These are phyloP conservation scores for Cercospora zeina DNA, from an alignment of 2,329 filamentous ascomycete genomes.

Conservation along the genomic window DNA sequence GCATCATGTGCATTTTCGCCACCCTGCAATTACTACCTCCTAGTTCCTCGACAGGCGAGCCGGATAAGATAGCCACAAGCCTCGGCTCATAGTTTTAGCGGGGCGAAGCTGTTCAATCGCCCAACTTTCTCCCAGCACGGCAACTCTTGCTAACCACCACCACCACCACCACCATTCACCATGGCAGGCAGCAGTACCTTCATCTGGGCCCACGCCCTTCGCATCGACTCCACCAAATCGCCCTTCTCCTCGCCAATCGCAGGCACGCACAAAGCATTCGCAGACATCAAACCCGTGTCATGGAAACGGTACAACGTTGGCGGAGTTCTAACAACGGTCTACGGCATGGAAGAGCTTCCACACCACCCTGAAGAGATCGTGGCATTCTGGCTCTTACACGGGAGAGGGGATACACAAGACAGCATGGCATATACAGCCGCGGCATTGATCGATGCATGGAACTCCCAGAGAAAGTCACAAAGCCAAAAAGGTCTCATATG, in stretches of 20 bases:
- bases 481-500: constrained; percentile 67
- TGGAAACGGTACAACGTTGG: constrained; percentile 68
- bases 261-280: constrained; percentile 37
- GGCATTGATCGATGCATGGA: constrained; percentile 69
- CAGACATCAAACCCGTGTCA: constrained; percentile 54
- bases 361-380: constrained; percentile 57
- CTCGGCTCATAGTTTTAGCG: not conserved
- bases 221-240: constrained; percentile 36
- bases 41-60: no score
- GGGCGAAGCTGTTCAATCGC: not conserved
- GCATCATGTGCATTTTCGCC: no score
- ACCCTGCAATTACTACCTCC: no score
- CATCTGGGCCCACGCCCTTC: constrained; percentile 38
- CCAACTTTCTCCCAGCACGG: not conserved
- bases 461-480: constrained; percentile 45
- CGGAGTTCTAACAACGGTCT: constrained; percentile 75
- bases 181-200: constrained; percentile 38
- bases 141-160: constrained; percentile 14
- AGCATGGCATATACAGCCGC: constrained; percentile 74
- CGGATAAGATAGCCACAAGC: not conserved
- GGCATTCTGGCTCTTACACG: constrained; percentile 90
- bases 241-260: constrained; percentile 39
- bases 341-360: constrained; percentile 74
- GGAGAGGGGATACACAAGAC: constrained; percentile 67
- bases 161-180: not conserved